phyloP scores from a whole-genome alignment of 169 alveolate species.

The Cryptosporidium muris region DNA sequence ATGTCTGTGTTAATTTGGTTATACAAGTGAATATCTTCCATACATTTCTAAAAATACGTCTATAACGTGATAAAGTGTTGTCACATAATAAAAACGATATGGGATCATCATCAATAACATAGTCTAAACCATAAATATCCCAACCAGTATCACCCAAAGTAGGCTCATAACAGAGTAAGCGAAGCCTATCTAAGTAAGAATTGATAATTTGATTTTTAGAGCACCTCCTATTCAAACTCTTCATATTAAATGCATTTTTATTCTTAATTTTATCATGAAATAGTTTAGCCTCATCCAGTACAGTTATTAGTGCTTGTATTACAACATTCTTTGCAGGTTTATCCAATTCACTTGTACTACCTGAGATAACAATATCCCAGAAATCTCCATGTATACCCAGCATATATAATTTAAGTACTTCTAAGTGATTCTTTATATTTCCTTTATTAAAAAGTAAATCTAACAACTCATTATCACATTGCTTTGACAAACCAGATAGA shows the following conservation, averaged over 20 bases:
- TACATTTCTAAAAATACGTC: constrained; percentile 3
- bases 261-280: not conserved
- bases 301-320: constrained; percentile 11
- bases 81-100: not conserved
- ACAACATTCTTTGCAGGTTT: constrained; percentile 40
- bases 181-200: not conserved
- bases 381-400: constrained; percentile 46
- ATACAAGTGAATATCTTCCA: constrained; percentile 21
- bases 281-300: not conserved
- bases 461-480: not conserved
- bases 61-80: not conserved
- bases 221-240: not conserved
- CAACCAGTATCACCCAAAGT: constrained; percentile 83
- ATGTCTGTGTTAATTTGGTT: constrained; percentile 5
- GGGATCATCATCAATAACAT: constrained; percentile 66
- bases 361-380: not conserved
- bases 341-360: constrained; percentile 4
- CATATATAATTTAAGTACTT: not conserved
- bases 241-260: not conserved
- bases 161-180: not conserved
- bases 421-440: not conserved
- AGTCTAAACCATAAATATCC: constrained; percentile 82
- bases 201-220: not conserved
- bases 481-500: not conserved
- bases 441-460: constrained; percentile 11